Conservation (phyloP, 148 eudicot species). For the Salicornia ramosissima region DNA sequence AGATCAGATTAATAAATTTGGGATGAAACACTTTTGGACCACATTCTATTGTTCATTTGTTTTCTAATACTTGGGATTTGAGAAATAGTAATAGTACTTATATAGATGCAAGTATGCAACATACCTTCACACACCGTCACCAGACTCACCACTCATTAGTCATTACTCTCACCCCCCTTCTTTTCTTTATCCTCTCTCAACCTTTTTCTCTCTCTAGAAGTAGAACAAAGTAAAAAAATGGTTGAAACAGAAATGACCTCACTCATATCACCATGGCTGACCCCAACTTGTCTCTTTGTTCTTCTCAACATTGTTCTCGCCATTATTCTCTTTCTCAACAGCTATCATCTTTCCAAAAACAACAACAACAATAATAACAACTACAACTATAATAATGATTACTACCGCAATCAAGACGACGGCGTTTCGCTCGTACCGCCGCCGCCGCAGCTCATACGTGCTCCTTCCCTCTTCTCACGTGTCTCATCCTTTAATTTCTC, state of each 20-base stretch:
- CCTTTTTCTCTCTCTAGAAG: neutral
- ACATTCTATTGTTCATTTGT: no score
- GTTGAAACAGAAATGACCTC: conserved; percentile 19
- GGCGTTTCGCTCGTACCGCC: neutral
- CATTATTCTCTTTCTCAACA: conserved; percentile 35
- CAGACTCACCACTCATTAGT: neutral
- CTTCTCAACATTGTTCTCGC: conserved; percentile 52
- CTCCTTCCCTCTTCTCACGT: conserved; percentile 53
- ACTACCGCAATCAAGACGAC: neutral
- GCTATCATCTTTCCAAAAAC: conserved; percentile 5
- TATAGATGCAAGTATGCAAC: neutral
- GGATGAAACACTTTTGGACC: no score
- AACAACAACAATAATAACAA: neutral
- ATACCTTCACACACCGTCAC: neutral
- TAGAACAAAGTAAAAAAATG: conserved; percentile 8
- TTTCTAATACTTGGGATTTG: no score
- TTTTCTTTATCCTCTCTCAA: neutral
- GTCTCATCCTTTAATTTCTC: conserved; percentile 47
- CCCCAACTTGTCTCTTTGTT: conserved; percentile 57
- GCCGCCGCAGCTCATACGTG: conserved; percentile 26
- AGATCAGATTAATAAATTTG: no score
- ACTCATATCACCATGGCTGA: conserved; percentile 45
- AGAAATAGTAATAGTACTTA: no score
- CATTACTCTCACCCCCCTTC: neutral
- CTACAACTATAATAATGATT: neutral